Percentiles rank a stretch among this genome's conserved stretches.
Evolutionary conservation across 2,329 filamentous ascomycete species (phyloP).

Genomic region (Xylariaceae sp.): DNA sequence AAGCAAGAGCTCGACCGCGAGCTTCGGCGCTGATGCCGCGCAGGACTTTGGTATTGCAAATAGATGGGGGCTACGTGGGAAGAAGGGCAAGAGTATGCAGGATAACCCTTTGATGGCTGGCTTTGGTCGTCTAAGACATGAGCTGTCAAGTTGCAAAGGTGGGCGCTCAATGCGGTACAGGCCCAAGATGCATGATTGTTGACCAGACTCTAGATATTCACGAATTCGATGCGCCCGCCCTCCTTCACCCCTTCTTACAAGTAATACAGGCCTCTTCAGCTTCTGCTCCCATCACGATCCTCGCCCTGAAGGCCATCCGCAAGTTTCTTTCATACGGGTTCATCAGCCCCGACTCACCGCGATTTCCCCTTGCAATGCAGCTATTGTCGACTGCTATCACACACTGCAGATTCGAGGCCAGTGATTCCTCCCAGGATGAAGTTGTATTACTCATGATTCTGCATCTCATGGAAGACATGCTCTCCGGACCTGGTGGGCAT

Average conservation of each 20-base stretch:
- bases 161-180: conserved; percentile 15
- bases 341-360: conserved; percentile 77
- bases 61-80: conserved; percentile 88
- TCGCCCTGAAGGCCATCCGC: conserved; percentile 87
- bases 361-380: conserved; percentile 89
- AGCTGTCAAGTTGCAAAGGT: conserved; percentile 83
- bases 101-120: conserved; percentile 95
- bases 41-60: conserved; percentile 64
- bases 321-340: conserved; percentile 97
- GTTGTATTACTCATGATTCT: conserved; percentile 91
- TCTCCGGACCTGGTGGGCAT: conserved; percentile 87
- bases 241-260: conserved; percentile 91
- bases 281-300: conserved; percentile 90
- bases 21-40: conserved; percentile 34
- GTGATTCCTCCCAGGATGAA: conserved; percentile 90
- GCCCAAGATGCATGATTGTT: conserved; percentile 11
- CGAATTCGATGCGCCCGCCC: conserved; percentile 80
- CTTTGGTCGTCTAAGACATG: conserved; percentile 83
- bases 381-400: conserved; percentile 91
- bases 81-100: conserved; percentile 95
- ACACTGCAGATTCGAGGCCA: conserved; percentile 95
- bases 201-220: conserved; percentile 63
- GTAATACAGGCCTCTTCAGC: conserved; percentile 96
- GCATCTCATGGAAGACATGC: conserved; percentile 97
- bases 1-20: conserved; percentile 36